Percentiles rank a stretch among this genome's conserved stretches.
Conservation (phyloP, 139 green algal genomes). For the Coccomyxa sp. region DNA sequence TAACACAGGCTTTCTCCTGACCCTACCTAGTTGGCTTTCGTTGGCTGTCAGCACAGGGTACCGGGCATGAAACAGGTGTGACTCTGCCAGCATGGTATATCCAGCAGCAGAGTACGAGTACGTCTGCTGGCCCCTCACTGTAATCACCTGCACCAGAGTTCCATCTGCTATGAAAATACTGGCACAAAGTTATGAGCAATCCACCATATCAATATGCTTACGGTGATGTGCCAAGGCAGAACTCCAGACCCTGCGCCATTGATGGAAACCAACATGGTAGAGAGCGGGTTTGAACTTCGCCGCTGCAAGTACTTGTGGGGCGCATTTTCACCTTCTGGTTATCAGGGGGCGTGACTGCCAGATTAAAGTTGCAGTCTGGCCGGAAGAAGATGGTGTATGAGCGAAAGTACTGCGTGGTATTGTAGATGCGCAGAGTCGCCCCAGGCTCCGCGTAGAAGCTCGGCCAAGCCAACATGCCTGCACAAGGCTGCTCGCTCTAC, state of each 20-base stretch:
- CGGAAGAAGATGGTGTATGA: not conserved
- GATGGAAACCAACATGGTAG: no score
- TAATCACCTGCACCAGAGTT: not conserved
- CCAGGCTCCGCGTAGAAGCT: not conserved
- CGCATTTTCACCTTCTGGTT: not conserved
- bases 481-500: no score
- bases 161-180: not conserved
- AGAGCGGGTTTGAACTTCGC: no score
- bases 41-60: not conserved
- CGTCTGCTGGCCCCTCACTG: not conserved
- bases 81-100: not conserved
- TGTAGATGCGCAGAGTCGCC: not conserved
- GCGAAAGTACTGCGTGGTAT: not conserved
- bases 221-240: no score
- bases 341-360: not conserved
- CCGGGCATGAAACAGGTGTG: not conserved
- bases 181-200: not conserved
- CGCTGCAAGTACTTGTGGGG: no score
- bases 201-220: not conserved
- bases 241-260: no score
- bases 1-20: no score
- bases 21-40: no score
- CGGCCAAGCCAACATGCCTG: not conserved
- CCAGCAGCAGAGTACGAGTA: not conserved
- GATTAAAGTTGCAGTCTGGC: not conserved